Conservation (phyloP, 371 early-diverging fungal genomes). For the Haplosporangium sp. region DNA sequence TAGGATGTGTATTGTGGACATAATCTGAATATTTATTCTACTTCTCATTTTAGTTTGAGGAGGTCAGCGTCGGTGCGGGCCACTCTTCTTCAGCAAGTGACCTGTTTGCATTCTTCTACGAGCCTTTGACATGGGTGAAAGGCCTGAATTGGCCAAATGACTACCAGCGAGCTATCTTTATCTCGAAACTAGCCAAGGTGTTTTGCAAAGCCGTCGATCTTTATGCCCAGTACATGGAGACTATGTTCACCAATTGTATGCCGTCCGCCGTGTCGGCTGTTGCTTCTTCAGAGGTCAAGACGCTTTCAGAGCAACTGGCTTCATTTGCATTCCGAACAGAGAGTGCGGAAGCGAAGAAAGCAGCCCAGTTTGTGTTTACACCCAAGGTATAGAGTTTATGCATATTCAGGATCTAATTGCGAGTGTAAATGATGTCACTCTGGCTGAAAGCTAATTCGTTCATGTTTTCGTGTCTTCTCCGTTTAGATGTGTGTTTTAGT, state of each 20-base stretch:
- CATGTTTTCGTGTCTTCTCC: neutral
- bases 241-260: conserved; percentile 54
- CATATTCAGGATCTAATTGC: too few relatives aligned
- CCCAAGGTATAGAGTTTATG: conserved; percentile 57
- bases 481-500: conserved; percentile 70
- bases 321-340: conserved; percentile 57
- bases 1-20: neutral
- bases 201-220: conserved; percentile 59
- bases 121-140: conserved; percentile 76
- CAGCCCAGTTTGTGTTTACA: conserved; percentile 64
- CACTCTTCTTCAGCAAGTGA: conserved; percentile 88
- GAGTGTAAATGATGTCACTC: too few relatives aligned
- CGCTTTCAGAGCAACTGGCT: conserved; percentile 55
- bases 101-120: conserved; percentile 79
- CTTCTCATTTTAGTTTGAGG: conserved; percentile 59
- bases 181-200: conserved; percentile 76
- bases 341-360: conserved; percentile 59
- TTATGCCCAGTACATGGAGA: conserved; percentile 61
- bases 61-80: conserved; percentile 68
- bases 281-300: conserved; percentile 53
- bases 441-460: neutral
- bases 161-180: conserved; percentile 73
- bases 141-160: conserved; percentile 84
- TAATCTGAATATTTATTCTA: neutral
- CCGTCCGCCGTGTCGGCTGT: conserved; percentile 35